A percentile compares a stretch with the other conserved stretches of the same genome.
phyloP scores from a whole-genome alignment of 2,329 filamentous ascomycete genomes.

The Coleophoma cylindrospora region DNA sequence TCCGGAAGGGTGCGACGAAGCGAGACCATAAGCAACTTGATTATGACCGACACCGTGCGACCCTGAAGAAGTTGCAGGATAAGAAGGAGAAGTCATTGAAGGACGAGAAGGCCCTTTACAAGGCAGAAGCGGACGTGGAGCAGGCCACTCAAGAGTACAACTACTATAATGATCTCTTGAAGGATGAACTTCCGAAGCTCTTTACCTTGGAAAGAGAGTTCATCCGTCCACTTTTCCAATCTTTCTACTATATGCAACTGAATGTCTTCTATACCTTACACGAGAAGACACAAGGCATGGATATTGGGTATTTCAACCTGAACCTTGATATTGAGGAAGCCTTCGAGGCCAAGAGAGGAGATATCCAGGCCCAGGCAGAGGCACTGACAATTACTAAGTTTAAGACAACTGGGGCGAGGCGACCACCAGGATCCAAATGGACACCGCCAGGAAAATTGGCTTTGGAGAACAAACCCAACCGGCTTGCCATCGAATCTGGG shows the following conservation, averaged over 20 bases:
- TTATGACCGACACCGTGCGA: slow-evolving; percentile 79
- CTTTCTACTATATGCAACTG: slow-evolving; percentile 99
- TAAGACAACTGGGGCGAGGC: slow-evolving; percentile 75
- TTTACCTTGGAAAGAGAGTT: slow-evolving; percentile 90
- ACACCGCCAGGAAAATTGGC: slow-evolving; percentile 15
- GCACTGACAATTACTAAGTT: slow-evolving; percentile 81
- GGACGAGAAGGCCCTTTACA: slow-evolving; percentile 96
- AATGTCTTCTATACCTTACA: slow-evolving; percentile 99
- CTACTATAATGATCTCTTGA: slow-evolving; percentile 95
- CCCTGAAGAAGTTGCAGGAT: slow-evolving; percentile 90
- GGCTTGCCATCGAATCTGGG: slow-evolving; percentile 13
- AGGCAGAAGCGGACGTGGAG: slow-evolving; percentile 88
- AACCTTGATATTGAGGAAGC: slow-evolving; percentile 87
- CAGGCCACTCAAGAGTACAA: slow-evolving; percentile 92
- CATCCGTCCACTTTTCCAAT: slow-evolving; percentile 95
- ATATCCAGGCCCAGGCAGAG: slow-evolving; percentile 82
- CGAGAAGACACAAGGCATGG: slow-evolving; percentile 94
- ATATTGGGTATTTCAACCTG: slow-evolving; percentile 97
- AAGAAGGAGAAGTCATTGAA: slow-evolving; percentile 96
- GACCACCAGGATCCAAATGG: slow-evolving; percentile 17
- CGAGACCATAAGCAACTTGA: slow-evolving; percentile 97
- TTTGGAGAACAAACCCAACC: slow-evolving; percentile 11
- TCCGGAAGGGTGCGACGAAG: slow-evolving; percentile 83
- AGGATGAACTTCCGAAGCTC: slow-evolving; percentile 89
- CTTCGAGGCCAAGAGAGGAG: slow-evolving; percentile 82